Conservation (phyloP, 495 filamentous ascomycete species). For the Talaromyces thailandensis region DNA sequence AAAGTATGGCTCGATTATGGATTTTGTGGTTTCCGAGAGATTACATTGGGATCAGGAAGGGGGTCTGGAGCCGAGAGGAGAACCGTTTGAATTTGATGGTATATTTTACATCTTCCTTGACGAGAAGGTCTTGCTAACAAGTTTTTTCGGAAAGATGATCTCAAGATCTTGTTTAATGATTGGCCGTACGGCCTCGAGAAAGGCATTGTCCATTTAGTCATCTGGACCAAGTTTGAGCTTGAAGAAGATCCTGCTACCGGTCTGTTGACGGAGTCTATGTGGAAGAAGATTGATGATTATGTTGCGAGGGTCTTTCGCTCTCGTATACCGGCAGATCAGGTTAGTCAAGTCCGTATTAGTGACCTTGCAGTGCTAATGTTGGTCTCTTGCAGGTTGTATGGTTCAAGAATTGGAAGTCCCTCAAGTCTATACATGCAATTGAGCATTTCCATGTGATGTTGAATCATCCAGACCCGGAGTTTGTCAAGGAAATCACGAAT, state of each 20-base stretch:
- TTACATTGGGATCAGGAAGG: constrained; percentile 51
- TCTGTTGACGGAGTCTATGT: constrained; percentile 54
- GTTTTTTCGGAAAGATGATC: constrained; percentile 43
- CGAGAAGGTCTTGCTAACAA: not conserved
- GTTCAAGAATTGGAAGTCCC: constrained; percentile 81
- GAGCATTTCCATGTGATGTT: constrained; percentile 95
- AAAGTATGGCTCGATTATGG: constrained; percentile 63
- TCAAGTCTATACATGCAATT: constrained; percentile 79
- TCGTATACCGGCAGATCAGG: constrained; percentile 36
- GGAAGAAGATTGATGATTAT: constrained; percentile 56
- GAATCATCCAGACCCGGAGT: constrained; percentile 58
- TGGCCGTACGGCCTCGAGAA: constrained; percentile 81
- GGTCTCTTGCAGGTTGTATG: constrained; percentile 53
- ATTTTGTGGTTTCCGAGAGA: constrained; percentile 58
- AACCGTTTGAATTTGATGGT: constrained; percentile 44
- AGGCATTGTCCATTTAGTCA: constrained; percentile 70
- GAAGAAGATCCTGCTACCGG: constrained; percentile 56
- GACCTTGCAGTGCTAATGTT: not conserved
- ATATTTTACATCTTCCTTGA: constrained; percentile 8
- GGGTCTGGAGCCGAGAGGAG: constrained; percentile 34
- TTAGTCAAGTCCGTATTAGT: constrained; percentile 10
- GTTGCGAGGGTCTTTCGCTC: constrained; percentile 54
- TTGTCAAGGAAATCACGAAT: constrained; percentile 61
- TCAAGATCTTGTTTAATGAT: constrained; percentile 75
- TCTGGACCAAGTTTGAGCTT: constrained; percentile 86